Evolutionary conservation across 2,329 filamentous ascomycete genomes (phyloP), one percentile per base, ranked within the genome.

Genomic region (Boeremia lycopersici): DNA sequence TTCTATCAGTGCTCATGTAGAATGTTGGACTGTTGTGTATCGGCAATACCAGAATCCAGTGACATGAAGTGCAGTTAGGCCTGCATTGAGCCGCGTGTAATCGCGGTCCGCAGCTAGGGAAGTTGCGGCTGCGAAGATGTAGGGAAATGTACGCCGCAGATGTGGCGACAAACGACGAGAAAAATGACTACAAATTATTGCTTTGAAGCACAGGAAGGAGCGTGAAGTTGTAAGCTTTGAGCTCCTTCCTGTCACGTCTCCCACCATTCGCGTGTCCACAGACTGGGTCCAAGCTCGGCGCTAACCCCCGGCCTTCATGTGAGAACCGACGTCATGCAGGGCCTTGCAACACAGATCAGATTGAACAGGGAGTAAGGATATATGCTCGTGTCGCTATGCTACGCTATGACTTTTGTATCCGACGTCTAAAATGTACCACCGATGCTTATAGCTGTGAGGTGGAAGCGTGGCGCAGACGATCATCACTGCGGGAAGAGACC

Each of bases 401-500:
- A 54, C 46, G 51, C 52, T 49, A 31, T 52, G 49, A 36, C 5
- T 53, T 49, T 52, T 38, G 29, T 52, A 19, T 23, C 19, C 19
- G 5, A 23, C 5, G 19, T 23, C 19, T 11, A 19, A 12, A 11
- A 3, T 4, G 19, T 36, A 4, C 15, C 8, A n/a, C 17, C 9
- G 7, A 11, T 11, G 34, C 19, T 19, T n/a, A 12, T 36, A 23
- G 19, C 19, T 23, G 19, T 23, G 19, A 23, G 19, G 19, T 23
- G 19, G 19, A 23, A 23, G 19, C 6, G 17, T 36, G 34, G 19
- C 19, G 19, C 19, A 23, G 19, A 19, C 11, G 9, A 36, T 17
- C 34, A 19, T 44, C 64, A 71, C 42, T 72, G 67, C 19, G 68
- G 70, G 47, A 73, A 73, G 36, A 88, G 69, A 2, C 80, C 82